A percentile compares a stretch with the other conserved stretches of the same genome.
Conservation (phyloP, 768 basidiomycete genomes). For the Symmetrospora coprosmae region DNA sequence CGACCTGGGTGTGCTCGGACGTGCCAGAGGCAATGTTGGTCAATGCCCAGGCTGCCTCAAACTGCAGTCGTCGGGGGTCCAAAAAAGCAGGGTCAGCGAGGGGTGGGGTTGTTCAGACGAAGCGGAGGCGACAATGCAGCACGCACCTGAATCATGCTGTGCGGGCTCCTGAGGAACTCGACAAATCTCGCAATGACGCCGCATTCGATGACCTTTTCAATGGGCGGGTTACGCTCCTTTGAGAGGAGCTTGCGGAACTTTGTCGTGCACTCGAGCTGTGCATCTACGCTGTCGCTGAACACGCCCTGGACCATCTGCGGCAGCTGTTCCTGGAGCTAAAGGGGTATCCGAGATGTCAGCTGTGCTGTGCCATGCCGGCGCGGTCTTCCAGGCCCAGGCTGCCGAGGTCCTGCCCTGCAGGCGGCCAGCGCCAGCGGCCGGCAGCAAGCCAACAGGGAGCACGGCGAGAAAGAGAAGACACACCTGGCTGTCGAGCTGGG, state of each 20-base stretch:
- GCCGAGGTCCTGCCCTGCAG: background rate
- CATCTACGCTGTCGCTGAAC: slow-evolving; percentile 78
- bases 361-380: background rate
- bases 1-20: slow-evolving; percentile 94
- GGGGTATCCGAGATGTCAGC: background rate
- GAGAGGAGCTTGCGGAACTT: slow-evolving; percentile 97
- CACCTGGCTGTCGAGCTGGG: slow-evolving; percentile 64
- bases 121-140: too few species aligned
- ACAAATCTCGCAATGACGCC: slow-evolving; percentile 95
- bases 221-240: slow-evolving; percentile 98
- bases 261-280: slow-evolving; percentile 89
- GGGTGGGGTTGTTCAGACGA: background rate
- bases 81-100: background rate
- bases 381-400: background rate
- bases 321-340: slow-evolving; percentile 60
- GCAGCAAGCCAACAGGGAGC: background rate
- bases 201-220: slow-evolving; percentile 94
- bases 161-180: slow-evolving; percentile 57
- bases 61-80: slow-evolving; percentile 19
- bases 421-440: background rate
- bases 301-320: slow-evolving; percentile 70
- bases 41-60: slow-evolving; percentile 34
- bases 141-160: slow-evolving; percentile 43
- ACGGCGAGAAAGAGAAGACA: slow-evolving; percentile 29
- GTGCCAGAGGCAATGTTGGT: slow-evolving; percentile 49